A percentile compares a stretch with the other conserved stretches of the same genome.
Evolutionary conservation across 169 alveolate species (phyloP).

Genomic region (Miamiensis avidus): DNA sequence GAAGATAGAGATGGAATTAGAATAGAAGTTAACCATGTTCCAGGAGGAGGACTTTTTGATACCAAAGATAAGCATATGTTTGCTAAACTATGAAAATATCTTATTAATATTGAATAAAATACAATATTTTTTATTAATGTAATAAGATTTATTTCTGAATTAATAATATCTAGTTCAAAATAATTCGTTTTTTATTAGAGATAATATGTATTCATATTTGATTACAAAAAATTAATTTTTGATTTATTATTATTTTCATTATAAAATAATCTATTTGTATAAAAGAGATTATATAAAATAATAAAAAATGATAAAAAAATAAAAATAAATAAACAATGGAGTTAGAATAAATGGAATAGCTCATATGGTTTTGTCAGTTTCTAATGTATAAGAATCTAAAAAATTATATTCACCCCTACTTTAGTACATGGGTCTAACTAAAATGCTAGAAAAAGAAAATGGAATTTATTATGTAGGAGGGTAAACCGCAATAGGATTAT

Average conservation of each 20-base stretch:
- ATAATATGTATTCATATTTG: no score
- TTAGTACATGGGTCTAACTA: not conserved
- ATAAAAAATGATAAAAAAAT: no score
- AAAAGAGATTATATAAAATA: no score
- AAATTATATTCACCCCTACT: not conserved
- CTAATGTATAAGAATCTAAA: not conserved
- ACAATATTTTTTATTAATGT: no score
- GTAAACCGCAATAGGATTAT: not conserved
- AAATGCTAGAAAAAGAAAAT: not conserved
- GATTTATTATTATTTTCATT: no score
- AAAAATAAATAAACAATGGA: no score
- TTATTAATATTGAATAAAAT: no score
- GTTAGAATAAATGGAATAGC: not conserved
- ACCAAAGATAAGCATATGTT: not conserved
- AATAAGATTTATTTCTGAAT: no score
- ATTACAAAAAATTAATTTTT: no score
- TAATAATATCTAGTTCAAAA: no score
- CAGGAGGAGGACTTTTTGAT: not conserved
- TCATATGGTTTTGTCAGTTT: not conserved
- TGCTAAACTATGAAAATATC: not conserved
- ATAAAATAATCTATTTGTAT: no score
- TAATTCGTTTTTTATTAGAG: no score
- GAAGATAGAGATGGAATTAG: not conserved
- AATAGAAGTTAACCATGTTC: not conserved
- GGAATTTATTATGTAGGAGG: not conserved